phyloP scores from a whole-genome alignment of 2,329 filamentous ascomycete species.

The Exophiala alcalophila region DNA sequence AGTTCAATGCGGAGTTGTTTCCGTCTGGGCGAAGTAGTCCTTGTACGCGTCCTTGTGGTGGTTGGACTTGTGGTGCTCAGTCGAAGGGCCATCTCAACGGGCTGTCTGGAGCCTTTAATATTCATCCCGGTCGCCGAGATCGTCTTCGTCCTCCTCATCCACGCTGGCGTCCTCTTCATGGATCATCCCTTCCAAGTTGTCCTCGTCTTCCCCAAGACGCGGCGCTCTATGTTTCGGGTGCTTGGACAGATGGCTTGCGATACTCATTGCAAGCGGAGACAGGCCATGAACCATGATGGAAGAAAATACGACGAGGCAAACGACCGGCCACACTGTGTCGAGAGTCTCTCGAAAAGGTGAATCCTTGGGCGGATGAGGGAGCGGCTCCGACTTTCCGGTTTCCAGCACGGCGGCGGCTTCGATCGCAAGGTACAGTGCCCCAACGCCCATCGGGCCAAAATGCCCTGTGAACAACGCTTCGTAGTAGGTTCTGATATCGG shows the following conservation, averaged over 20 bases:
- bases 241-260: constrained; percentile 48
- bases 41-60: too few species aligned
- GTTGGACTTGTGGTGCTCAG: too few species aligned
- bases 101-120: too few species aligned
- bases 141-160: constrained; percentile 7
- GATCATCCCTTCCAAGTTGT: constrained; percentile 51
- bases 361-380: constrained; percentile 43
- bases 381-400: constrained; percentile 46
- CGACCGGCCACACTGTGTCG: constrained; percentile 52
- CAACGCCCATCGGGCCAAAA: constrained; percentile 58
- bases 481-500: constrained; percentile 48
- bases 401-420: constrained; percentile 55
- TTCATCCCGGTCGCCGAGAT: too few species aligned
- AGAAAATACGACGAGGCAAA: constrained; percentile 54
- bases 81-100: too few species aligned
- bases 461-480: constrained; percentile 57
- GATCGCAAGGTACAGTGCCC: constrained; percentile 56
- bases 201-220: constrained; percentile 50
- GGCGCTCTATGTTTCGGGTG: constrained; percentile 49
- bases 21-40: too few species aligned
- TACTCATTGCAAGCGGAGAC: constrained; percentile 50
- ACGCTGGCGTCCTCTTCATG: constrained; percentile 42
- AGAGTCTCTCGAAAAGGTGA: constrained; percentile 40
- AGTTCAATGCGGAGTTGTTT: background rate
- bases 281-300: constrained; percentile 55